phyloP scores from a whole-genome alignment of 169 alveolate genomes.

The Perkinsus chesapeaki region DNA sequence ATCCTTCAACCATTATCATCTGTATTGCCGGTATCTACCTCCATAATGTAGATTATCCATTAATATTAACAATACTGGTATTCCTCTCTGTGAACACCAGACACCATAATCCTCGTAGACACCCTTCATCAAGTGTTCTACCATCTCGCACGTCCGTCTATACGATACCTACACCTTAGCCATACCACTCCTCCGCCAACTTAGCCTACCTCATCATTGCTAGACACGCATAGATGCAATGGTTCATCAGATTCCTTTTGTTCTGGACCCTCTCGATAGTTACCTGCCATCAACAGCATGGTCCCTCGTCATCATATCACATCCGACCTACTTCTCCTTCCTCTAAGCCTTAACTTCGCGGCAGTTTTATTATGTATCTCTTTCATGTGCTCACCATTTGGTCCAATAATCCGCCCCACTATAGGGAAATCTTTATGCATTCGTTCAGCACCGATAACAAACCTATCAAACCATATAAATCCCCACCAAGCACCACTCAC shows the following conservation, averaged over 20 bases:
- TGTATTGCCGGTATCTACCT: background rate
- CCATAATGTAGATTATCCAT: background rate
- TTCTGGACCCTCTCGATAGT: background rate
- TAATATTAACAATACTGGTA: background rate
- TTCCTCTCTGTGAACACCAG: background rate
- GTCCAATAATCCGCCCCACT: background rate
- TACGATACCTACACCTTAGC: background rate
- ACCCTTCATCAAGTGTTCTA: background rate
- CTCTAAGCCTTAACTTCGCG: background rate
- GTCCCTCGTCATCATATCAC: background rate
- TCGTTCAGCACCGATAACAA: background rate
- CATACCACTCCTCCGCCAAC: too few relatives aligned
- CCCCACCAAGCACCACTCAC: background rate
- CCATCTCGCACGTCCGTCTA: background rate
- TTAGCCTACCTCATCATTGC: background rate
- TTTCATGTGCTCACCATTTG: background rate
- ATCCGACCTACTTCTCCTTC: background rate
- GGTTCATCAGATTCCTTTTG: background rate
- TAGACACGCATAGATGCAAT: background rate
- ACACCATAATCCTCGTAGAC: background rate
- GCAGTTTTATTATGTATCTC: background rate
- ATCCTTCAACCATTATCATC: background rate
- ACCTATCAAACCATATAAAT: background rate
- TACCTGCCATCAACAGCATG: background rate
- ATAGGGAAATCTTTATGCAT: background rate